Percentiles rank a stretch among this genome's conserved stretches.
These are phyloP conservation scores for Kodamaea ohmeri DNA, from an alignment of 1,139 yeast species.

Conservation along the genomic window DNA sequence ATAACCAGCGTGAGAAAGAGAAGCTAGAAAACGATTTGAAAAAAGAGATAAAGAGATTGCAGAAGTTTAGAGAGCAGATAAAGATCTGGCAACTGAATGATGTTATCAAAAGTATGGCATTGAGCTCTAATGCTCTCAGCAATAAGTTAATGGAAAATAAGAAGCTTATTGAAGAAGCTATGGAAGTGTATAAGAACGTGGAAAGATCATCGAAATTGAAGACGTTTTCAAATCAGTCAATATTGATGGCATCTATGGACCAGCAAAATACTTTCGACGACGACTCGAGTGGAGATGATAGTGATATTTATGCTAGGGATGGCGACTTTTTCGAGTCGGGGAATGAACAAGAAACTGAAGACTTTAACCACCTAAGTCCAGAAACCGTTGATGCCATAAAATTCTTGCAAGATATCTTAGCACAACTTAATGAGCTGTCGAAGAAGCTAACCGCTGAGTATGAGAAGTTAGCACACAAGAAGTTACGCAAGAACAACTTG, in stretches of 20 bases:
- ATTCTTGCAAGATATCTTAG: constrained; percentile 14
- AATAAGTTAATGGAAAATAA: constrained; percentile 41
- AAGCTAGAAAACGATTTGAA: constrained; percentile 28
- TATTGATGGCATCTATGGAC: constrained; percentile 45
- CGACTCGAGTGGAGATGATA: constrained; percentile 18
- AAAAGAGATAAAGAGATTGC: constrained; percentile 28
- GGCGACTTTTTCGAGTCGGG: constrained; percentile 16
- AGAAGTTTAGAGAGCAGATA: constrained; percentile 30
- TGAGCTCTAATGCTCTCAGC: constrained; percentile 15
- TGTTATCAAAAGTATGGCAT: constrained; percentile 28
- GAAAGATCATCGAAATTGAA: constrained; percentile 46
- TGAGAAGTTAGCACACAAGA: constrained; percentile 42
- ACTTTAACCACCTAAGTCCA: constrained; percentile 25
- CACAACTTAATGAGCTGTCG: constrained; percentile 29
- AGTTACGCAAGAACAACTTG: constrained; percentile 39
- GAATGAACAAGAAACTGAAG: constrained; percentile 23
- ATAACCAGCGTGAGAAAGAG: constrained; percentile 26
- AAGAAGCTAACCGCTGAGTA: constrained; percentile 32
- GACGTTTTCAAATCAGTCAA: constrained; percentile 47
- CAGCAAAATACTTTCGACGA: constrained; percentile 23
- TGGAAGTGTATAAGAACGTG: constrained; percentile 49
- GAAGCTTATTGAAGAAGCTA: constrained; percentile 45
- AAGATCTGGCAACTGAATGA: constrained; percentile 41
- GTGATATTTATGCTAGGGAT: constrained; percentile 10
- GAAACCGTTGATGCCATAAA: constrained; percentile 33